Base-by-base conservation (phyloP, 352 stramenopile genomes). In the Pythium diclinum region DNA sequence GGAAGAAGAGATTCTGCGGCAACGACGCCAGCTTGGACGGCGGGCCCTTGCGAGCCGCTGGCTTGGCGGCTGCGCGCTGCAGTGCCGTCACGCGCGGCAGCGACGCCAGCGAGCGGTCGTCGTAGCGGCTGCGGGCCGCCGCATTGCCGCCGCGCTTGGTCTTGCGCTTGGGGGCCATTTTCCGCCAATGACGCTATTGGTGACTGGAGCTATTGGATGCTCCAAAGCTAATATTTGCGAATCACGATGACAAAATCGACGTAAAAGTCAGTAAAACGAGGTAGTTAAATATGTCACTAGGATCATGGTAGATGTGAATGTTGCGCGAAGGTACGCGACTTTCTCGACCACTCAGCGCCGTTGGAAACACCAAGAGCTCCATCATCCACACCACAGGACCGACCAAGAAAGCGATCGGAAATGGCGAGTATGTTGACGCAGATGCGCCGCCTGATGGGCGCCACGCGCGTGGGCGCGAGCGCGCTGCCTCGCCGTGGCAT, bases 381-480 rank as follows among this genome's bases (percentile, higher is more conserved):
- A 30, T 36, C n/a, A 30, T 36, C 19, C 21, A 30, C 40, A 63
- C 34, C 42, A 70, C 1, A 56, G 57, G 3, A 19, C 28, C 28
- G 3, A n/a, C 36, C 11, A 23, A 33, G 5, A n/a, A 17, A 17
- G 30, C 33, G 54, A 25, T 28, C 54, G 40, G 34, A 23, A 58
- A 60, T 47, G 36, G 42, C 48, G 16, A 53, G 57, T 16, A 78
- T 68, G 65, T 84, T 85, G 76, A 84, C 81, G 71, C 78, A 87
- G 67, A 59, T 88, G 54, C 81, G 81, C 76, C 81, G 79, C 65
- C 71, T 88, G 66, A 88, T 90, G 69, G 81, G 81, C 65, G 75
- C 68, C 36, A 57, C 87, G 69, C 77, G 79, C 55, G 63, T 90
- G 32, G 75, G 69, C 38, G 71, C 69, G 54, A 70, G 57, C 28